Percentiles rank a stretch among this genome's conserved stretches.
These are phyloP conservation scores for Malbranchea zuffiana DNA, from an alignment of 2,329 filamentous ascomycete species.

Conservation along the genomic window DNA sequence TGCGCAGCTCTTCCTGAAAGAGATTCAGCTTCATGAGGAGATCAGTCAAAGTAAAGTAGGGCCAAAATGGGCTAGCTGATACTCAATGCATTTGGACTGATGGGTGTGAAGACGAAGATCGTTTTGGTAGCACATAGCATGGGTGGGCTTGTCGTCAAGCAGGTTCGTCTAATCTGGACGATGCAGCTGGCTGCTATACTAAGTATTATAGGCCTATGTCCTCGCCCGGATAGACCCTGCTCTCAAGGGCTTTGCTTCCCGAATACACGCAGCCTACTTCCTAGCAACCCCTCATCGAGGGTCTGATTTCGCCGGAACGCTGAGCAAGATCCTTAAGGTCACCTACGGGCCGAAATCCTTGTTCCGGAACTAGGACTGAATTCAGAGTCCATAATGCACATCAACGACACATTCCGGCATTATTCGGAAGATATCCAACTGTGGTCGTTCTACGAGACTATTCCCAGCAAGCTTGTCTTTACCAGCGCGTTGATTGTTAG, in stretches of 20 bases:
- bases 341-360: conserved; percentile 13
- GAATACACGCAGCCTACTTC: conserved; percentile 18
- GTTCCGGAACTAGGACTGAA: conserved; percentile 7
- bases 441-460: conserved; percentile 29
- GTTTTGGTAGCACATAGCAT: conserved; percentile 17
- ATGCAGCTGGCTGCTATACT: not conserved
- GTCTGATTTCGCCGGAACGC: conserved; percentile 13
- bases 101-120: conserved; percentile 8
- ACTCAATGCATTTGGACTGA: conserved; percentile 4
- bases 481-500: conserved; percentile 23
- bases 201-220: conserved; percentile 25
- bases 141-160: conserved; percentile 24
- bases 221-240: conserved; percentile 17
- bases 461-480: conserved; percentile 18
- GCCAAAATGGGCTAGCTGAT: no score
- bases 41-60: no score
- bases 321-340: conserved; percentile 23
- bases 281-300: conserved; percentile 22
- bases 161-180: conserved; percentile 8
- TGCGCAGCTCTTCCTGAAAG: no score
- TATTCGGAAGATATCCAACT: conserved; percentile 21
- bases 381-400: conserved; percentile 17
- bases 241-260: conserved; percentile 10
- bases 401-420: conserved; percentile 29
- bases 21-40: no score